Base-by-base conservation (phyloP, 345 rosid genomes). In the Conringia planisiliqua region DNA sequence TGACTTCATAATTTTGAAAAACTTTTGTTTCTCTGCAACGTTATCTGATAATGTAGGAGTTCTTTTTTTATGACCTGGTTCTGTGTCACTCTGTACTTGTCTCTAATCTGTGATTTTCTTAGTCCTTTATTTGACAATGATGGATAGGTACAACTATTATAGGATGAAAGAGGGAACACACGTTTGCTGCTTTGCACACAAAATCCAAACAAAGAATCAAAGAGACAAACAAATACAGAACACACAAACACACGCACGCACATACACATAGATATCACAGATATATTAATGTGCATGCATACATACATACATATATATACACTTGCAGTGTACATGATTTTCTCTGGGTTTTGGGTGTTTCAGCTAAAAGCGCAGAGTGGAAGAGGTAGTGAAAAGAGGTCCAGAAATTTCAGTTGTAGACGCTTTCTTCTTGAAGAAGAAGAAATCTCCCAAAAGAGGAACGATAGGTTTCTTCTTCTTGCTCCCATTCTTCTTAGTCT, bases 391-490 rank as follows among this genome's bases (percentile, higher is more conserved):
- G 64, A 77, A 79, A 3, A 71, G 63, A 50, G 76, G 76, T 62
- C 39, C 24, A 48, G 72, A 61, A 5, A 73, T 51, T 3, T 73
- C 66, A 60, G 60, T 32, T 0, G 52, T 38, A 11, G 80, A 66
- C 1, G 60, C 73, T 62, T 83, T 91, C 71, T 82, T 89, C 89
- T 79, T 85, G 82, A 74, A 83, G 68, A 88, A 85, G 68, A 89
- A 66, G 44, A 86, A 79, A 56, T 91, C 93, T 43, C 89, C 88
- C 51, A 89, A 81, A 6, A 89, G 86, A 51, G 97, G 98, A 74
- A 91, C 80, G 0, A 91, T 84, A 20, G 97, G 98, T 80, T 91
- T 93, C 90, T 84, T 85, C 84, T 87, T 90, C 85, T 10, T 81
- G 79, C 56, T 84, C 72, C 43, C 14, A n/a, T 47, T 73, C 68